Conservation (phyloP, 805 yeast species). For the Zygoascus ofunaensis region DNA sequence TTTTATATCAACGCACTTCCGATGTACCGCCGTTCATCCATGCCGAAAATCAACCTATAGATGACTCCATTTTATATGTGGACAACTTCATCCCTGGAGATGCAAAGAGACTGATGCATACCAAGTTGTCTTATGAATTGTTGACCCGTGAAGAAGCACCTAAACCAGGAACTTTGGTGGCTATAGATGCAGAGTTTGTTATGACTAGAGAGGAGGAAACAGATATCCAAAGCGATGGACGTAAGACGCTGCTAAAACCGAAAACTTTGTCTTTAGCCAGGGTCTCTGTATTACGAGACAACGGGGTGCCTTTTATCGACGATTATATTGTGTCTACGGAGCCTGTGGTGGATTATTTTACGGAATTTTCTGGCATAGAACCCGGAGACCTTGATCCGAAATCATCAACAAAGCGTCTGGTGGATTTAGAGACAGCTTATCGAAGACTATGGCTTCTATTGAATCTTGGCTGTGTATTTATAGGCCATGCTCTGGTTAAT, state of each 20-base stretch:
- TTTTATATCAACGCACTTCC: conserved; percentile 45
- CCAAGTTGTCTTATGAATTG: conserved; percentile 56
- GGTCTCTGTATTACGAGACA: conserved; percentile 67
- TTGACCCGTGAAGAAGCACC: conserved; percentile 66
- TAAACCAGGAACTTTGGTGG: conserved; percentile 62
- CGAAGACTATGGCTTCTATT: conserved; percentile 82
- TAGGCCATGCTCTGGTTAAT: conserved; percentile 87
- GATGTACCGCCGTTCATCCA: background rate
- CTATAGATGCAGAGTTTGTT: conserved; percentile 96
- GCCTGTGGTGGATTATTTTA: conserved; percentile 69
- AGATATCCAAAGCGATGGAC: conserved; percentile 69
- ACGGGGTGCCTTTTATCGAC: conserved; percentile 79
- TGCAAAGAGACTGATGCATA: conserved; percentile 10
- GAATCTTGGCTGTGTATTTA: conserved; percentile 82
- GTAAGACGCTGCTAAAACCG: conserved; percentile 62
- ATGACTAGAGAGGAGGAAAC: conserved; percentile 65
- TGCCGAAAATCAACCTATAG: conserved; percentile 33
- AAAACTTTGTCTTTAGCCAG: conserved; percentile 73
- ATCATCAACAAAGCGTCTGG: conserved; percentile 57
- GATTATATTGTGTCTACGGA: conserved; percentile 75
- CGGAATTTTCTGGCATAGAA: conserved; percentile 88
- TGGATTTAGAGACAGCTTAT: conserved; percentile 73
- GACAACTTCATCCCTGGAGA: conserved; percentile 63
- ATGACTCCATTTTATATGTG: conserved; percentile 58
- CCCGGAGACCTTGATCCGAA: conserved; percentile 78